Base-by-base conservation (phyloP, 2,329 filamentous ascomycete genomes). In the Fusarium pseudocircinatum region DNA sequence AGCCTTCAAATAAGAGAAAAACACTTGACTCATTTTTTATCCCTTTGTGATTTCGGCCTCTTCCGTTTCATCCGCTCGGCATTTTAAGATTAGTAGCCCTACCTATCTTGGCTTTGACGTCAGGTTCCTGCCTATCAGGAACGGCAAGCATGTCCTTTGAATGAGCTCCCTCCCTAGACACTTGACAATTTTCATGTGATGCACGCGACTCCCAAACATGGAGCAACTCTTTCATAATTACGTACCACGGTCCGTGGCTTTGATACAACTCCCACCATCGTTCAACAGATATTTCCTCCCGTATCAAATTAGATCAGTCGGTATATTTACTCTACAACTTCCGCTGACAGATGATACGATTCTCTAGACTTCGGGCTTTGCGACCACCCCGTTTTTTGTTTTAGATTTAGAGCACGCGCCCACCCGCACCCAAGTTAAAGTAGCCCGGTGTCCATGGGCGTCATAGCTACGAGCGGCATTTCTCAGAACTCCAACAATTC, bases 71-170 rank as follows among this genome's bases (percentile, higher is more conserved):
- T 39, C 30, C 47, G 22, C 30, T 43, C 39, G 34, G 44, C 30
- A 65, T 26, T 34, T 57, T 34, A 32, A 57, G 30, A 16, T 64
- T 43, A 16, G 13, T 65, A 61, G 60, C 49, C 58, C 58, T 60
- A 63, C 57, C 58, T 60, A 63, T 49, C 60, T 74, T 62, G 60
- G 42, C 57, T 66, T 78, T 77, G 73, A 78, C 76, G 75, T 76
- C 73, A 76, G 69, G 70, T 69, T 47, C 73, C 70, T 78, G 70
- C 73, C 73, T 76, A 78, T 77, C 73, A 78, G 76, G 75, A 42
- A 77, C 75, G 11, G 24, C 56, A 46, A 43, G 63, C 60, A 75
- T 76, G 73, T 73, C 69, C 64, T 67, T 56, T 22, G 24, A 44
- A 49, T 47, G 56, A 61, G 49, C 50, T 49, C 37, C 37, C 42